Percentiles rank a stretch among this genome's conserved stretches.
These are phyloP conservation scores for Fusarium aywerte DNA, from an alignment of 2,329 filamentous ascomycete genomes.

Conservation along the genomic window DNA sequence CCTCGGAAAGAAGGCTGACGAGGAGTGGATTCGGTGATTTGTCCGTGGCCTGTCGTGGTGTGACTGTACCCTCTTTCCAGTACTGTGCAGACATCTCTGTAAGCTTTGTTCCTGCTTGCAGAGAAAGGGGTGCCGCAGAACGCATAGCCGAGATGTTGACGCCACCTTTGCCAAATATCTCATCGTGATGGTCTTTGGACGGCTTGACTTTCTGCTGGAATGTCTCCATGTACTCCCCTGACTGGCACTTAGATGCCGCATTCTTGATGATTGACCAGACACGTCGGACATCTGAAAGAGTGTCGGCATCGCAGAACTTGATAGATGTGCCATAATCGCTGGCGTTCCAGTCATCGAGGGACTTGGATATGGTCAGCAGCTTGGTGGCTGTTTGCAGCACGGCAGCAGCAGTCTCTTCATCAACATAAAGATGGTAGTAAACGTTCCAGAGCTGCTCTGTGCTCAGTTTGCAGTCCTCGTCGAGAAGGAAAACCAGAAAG, in stretches of 20 bases:
- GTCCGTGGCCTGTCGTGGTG: constrained; percentile 23
- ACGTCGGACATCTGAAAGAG: constrained; percentile 54
- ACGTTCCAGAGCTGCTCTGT: constrained; percentile 60
- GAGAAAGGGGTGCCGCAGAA: constrained; percentile 53
- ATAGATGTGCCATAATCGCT: constrained; percentile 58
- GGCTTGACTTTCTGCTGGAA: constrained; percentile 35
- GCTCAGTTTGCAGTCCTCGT: constrained; percentile 47
- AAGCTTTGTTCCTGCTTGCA: constrained; percentile 42
- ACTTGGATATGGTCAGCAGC: constrained; percentile 53
- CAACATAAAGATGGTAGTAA: constrained; percentile 65
- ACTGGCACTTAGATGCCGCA: constrained; percentile 30
- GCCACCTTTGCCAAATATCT: constrained; percentile 35
- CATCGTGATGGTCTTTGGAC: constrained; percentile 29
- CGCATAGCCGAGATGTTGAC: constrained; percentile 48
- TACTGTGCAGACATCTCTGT: constrained; percentile 45
- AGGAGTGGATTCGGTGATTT: constrained; percentile 60
- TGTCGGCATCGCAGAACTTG: constrained; percentile 60
- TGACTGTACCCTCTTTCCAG: constrained; percentile 52
- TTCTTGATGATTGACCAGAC: constrained; percentile 52
- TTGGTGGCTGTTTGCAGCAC: constrained; percentile 58
- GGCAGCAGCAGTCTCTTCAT: constrained; percentile 49
- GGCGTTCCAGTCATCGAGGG: constrained; percentile 57
- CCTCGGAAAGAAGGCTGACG: constrained; percentile 48
- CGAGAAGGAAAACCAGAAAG: constrained; percentile 62
- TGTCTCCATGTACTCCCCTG: constrained; percentile 9